Evolutionary conservation across 192 early-diverging fungal genomes (phyloP), one percentile per base, ranked within the genome.

Genomic region (Coemansia sp.): DNA sequence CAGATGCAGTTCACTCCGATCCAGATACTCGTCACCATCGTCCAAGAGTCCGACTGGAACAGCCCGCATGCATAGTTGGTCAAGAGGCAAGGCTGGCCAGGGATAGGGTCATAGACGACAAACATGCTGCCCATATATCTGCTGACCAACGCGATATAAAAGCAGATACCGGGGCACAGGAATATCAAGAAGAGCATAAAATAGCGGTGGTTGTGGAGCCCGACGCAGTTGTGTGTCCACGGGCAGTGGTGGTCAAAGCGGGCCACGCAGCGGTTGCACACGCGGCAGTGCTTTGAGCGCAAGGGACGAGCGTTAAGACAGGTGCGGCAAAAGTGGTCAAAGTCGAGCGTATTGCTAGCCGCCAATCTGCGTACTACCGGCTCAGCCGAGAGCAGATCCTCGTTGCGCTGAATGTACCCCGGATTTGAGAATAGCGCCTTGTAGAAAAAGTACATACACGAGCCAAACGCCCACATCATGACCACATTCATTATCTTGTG

Each of bases 221-320:
- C 97, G 70, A 97, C 91, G 74, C 95, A 97, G 84, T 97, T 99
- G 82, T 88, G 91, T 33, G 94, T 96, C 96, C 96, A 99, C 19
- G 96, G 97, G 64, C 97, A 98, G 70, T 98, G 95, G 69, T 97
- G 95, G 73, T 98, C 96, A 84, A 98, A 97, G 42, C 88, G 87
- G 23, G 94, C 90, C 3, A 99, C 95, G 76, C 97, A 99, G 61
- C 94, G 88, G 75, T 96, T 87, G 70, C 96, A 97, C 57, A 92
- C 84, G 68, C 90, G 91, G 77, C 97, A 99, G 71, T 99, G 97
- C 78, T 98, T 98, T 13, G 93, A 94, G 14, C 97, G 82, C 60
- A 99, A 58, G 3, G 97, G 97, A 39, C 92, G 92, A 26, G 82
- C 85, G 59, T 88, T 89, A 62, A 92, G 77, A 70, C 97, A 99